A percentile compares a stretch with the other conserved stretches of the same genome.
Conservation (phyloP, 2,329 filamentous ascomycete genomes). For the Botryosphaeria dothidea region DNA sequence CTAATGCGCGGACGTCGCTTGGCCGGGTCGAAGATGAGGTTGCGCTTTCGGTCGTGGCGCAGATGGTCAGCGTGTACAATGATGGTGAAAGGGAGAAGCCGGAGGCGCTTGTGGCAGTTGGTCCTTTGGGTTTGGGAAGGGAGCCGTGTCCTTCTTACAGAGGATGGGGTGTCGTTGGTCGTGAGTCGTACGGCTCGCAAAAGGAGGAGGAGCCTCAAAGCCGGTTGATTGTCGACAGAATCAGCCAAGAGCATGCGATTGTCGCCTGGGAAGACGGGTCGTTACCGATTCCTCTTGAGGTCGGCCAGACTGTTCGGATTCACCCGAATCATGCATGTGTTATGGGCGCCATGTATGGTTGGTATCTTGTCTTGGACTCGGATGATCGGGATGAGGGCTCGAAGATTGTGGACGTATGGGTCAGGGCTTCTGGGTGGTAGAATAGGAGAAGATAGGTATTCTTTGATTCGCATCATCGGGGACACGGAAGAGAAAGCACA, state of each 20-base stretch:
- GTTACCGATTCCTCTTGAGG: neutral
- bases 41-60: slow-evolving; percentile 68
- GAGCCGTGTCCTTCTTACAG: slow-evolving; percentile 71
- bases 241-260: slow-evolving; percentile 79
- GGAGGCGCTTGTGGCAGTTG: slow-evolving; percentile 70
- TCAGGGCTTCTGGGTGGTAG: slow-evolving; percentile 69
- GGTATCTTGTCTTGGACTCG: slow-evolving; percentile 74
- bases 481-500: too few relatives aligned
- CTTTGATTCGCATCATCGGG: too few relatives aligned
- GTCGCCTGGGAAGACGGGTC: slow-evolving; percentile 56
- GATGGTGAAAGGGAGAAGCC: slow-evolving; percentile 54
- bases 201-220: slow-evolving; percentile 44
- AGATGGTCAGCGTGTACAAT: slow-evolving; percentile 65
- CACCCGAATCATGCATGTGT: slow-evolving; percentile 86
- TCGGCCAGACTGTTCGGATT: slow-evolving; percentile 50
- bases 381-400: slow-evolving; percentile 54
- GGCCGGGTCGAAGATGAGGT: slow-evolving; percentile 58
- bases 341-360: slow-evolving; percentile 68
- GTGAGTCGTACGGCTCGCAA: neutral
- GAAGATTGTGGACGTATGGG: slow-evolving; percentile 73
- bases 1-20: slow-evolving; percentile 57
- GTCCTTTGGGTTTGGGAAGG: slow-evolving; percentile 68
- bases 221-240: slow-evolving; percentile 68
- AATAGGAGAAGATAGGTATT: too few relatives aligned
- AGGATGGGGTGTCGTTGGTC: slow-evolving; percentile 70